These are phyloP conservation scores for Globisporangium camurandrum DNA, from an alignment of 352 stramenopile genomes.

Conservation along the genomic window DNA sequence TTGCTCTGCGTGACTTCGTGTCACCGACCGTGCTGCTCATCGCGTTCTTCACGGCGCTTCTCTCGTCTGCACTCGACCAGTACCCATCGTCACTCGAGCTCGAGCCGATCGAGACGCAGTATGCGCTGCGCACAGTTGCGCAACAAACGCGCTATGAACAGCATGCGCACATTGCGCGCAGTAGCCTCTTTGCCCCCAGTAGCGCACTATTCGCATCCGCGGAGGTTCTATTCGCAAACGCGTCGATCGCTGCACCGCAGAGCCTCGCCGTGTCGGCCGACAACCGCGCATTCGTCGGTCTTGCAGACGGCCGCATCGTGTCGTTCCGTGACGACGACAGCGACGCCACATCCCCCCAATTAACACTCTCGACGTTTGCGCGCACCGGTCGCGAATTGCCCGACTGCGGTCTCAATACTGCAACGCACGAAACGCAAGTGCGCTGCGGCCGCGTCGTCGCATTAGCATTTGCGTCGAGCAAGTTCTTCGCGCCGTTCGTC, in stretches of 20 bases:
- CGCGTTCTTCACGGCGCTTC: conserved; percentile 23
- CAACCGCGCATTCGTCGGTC: conserved; percentile 32
- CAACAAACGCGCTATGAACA: conserved; percentile 31
- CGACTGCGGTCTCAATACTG: conserved; percentile 15
- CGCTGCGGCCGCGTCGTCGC: conserved; percentile 46
- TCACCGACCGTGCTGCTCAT: conserved; percentile 24
- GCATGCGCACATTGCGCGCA: background rate
- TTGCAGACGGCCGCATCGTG: conserved; percentile 47
- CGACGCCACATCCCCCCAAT: background rate
- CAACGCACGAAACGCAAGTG: conserved; percentile 22
- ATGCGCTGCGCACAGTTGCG: conserved; percentile 27
- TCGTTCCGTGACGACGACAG: conserved; percentile 17
- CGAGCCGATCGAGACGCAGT: conserved; percentile 21
- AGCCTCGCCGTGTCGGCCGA: conserved; percentile 39
- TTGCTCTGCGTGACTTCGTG: conserved; percentile 24
- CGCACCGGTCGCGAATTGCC: conserved; percentile 29
- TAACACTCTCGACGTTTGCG: conserved; percentile 23
- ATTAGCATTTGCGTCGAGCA: conserved; percentile 30
- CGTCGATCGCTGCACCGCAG: conserved; percentile 29
- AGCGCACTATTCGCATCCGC: conserved; percentile 12
- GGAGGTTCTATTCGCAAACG: conserved; percentile 28
- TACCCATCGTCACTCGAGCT: conserved; percentile 31
- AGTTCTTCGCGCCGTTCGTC: conserved; percentile 31
- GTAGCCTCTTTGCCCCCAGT: conserved; percentile 7
- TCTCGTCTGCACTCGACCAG: conserved; percentile 46